Evolutionary conservation across 176 grass and related monocot genomes (phyloP).

Genomic region (Hyparrhenia diplandra): DNA sequence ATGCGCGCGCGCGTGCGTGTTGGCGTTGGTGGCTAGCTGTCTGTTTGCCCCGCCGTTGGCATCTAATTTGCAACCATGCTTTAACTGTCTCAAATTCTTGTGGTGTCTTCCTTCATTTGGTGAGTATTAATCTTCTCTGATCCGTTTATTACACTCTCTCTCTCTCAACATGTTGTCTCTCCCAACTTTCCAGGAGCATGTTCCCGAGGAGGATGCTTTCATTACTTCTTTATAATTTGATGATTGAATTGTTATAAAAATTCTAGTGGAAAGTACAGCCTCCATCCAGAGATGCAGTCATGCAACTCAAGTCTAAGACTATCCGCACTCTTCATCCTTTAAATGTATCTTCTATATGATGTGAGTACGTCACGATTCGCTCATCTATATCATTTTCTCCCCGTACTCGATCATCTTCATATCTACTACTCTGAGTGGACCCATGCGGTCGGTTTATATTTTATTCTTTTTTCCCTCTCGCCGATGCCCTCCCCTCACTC

Average conservation of each 20-base stretch:
- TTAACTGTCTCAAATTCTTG: slow-evolving; percentile 17
- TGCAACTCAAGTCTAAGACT: no score
- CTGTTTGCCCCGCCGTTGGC: neutral
- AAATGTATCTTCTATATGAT: no score
- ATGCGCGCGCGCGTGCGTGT: slow-evolving; percentile 31
- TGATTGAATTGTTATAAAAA: neutral
- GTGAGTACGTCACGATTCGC: no score
- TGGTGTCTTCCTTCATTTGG: neutral
- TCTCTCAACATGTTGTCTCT: neutral
- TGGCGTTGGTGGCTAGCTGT: slow-evolving; percentile 22
- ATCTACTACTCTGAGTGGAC: no score
- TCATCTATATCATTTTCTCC: no score
- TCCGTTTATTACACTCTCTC: neutral
- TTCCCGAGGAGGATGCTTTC: neutral
- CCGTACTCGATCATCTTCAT: no score
- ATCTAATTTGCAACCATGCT: slow-evolving; percentile 43
- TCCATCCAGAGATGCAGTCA: no score
- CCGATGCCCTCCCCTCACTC: no score
- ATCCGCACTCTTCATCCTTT: no score
- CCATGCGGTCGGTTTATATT: no score
- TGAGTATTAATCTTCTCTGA: neutral
- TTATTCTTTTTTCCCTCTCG: no score
- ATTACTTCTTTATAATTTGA: neutral
- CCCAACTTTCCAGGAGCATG: neutral
- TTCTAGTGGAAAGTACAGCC: neutral